A percentile compares a stretch with the other conserved stretches of the same genome.
These are phyloP conservation scores for Xanthoconium purpureum DNA, from an alignment of 768 basidiomycete genomes.

Conservation along the genomic window DNA sequence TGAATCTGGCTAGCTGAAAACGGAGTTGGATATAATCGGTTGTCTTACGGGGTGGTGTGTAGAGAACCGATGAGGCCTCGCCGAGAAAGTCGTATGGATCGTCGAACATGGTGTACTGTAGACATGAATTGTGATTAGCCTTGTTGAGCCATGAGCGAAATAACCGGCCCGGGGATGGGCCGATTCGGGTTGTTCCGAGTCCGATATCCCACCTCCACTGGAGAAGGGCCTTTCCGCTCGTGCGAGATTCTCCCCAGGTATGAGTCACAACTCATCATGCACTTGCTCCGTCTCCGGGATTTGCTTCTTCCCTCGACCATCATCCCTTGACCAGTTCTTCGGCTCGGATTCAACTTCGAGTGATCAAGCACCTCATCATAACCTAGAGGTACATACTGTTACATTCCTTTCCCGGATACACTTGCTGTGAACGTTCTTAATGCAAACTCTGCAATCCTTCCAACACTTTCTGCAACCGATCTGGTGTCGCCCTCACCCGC, in stretches of 20 bases:
- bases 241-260: too few species aligned
- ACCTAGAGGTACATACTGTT: conserved; percentile 7
- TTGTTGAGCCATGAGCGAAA: too few species aligned
- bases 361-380: not conserved
- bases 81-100: not conserved
- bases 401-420: conserved; percentile 6
- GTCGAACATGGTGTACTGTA: conserved; percentile 7
- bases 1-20: conserved; percentile 29
- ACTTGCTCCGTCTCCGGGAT: too few species aligned
- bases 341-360: not conserved
- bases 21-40: conserved; percentile 26
- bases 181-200: too few species aligned
- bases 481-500: not conserved
- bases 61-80: not conserved
- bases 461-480: conserved; percentile 31
- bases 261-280: too few species aligned
- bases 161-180: not conserved
- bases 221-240: too few species aligned
- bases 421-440: conserved; percentile 32
- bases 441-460: conserved; percentile 44
- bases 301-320: too few species aligned
- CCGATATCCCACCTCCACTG: too few species aligned
- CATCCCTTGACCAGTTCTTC: not conserved
- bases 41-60: conserved; percentile 13
- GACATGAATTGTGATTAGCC: not conserved